Evolutionary conservation across 345 rosid species (phyloP), one percentile per base, ranked within the genome.

Genomic region (Bretschneidera sinensis): DNA sequence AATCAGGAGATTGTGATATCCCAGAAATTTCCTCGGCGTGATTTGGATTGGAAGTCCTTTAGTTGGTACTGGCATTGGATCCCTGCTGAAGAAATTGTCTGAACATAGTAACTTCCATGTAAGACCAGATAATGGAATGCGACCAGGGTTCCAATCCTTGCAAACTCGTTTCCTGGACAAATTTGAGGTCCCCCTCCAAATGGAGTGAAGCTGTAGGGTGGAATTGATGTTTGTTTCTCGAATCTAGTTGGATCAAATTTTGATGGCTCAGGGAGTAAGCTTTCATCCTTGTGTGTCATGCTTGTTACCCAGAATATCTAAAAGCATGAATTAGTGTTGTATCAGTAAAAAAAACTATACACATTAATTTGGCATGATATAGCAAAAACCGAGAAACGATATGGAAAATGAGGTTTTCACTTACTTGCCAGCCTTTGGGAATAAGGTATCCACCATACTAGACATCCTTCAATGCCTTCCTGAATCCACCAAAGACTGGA

Each of bases 91-190:
- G 31, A 4, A 66, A 25, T 67, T 67, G 65, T 74, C 85, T 2
- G 77, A 60, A 25, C 63, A 53, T 39, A 64, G 61, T 35, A 64
- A 19, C 59, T 79, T 76, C 83, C 83, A 79, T 1, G 80, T 45
- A 51, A 77, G 43, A 84, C 73, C 43, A 84, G 73, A 58, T 71
- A 67, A 68, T 82, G 87, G 59, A 78, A 68, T 0, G 72, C 31
- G 24, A 78, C 74, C 0, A 80, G 77, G 19, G 73, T 76, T 72
- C 84, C 85, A 7, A 76, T 68, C 78, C 74, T 76, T 22, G 83
- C 84, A 66, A 80, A 75, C 63, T 78, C 84, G 5, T 65, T 54
- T 58, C 85, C 80, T n/a, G 89, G 85, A 71, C 89, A 78, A 15
- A 75, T 78, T 61, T 78, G 74, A 18, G 81, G 76, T 2, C 81